A percentile compares a stretch with the other conserved stretches of the same genome.
Evolutionary conservation across 805 yeast genomes (phyloP).

Genomic region (Ogataea ganodermae): DNA sequence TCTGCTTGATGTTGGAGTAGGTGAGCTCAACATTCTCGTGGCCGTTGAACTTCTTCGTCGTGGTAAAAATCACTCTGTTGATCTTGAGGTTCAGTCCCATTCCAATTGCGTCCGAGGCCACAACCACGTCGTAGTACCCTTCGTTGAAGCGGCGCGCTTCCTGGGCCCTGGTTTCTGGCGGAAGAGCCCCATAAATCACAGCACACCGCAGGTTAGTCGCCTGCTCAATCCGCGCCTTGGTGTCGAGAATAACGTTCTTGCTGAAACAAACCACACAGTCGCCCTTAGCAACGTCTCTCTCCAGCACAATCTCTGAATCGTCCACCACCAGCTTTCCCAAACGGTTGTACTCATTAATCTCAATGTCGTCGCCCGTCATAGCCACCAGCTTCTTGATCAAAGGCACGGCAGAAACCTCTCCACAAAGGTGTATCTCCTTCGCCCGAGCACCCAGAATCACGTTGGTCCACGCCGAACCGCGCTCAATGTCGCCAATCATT

Average conservation of each 20-base stretch:
- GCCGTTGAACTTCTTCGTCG: slow-evolving; percentile 73
- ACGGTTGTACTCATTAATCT: slow-evolving; percentile 70
- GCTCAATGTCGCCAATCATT: slow-evolving; percentile 74
- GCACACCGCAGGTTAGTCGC: slow-evolving; percentile 70
- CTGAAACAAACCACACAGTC: slow-evolving; percentile 92
- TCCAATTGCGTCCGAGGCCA: slow-evolving; percentile 97
- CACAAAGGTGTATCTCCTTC: slow-evolving; percentile 87
- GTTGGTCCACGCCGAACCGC: slow-evolving; percentile 96
- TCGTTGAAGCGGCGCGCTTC: slow-evolving; percentile 80
- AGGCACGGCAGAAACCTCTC: slow-evolving; percentile 84
- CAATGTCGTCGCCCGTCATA: slow-evolving; percentile 78
- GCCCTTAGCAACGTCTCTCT: slow-evolving; percentile 53
- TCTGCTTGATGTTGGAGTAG: slow-evolving; percentile 78
- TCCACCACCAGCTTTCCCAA: slow-evolving; percentile 70
- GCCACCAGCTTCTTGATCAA: slow-evolving; percentile 58
- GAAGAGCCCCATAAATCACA: slow-evolving; percentile 91
- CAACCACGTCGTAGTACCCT: slow-evolving; percentile 79
- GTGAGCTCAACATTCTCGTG: slow-evolving; percentile 46
- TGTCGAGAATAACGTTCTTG: slow-evolving; percentile 66
- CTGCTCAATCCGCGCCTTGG: slow-evolving; percentile 69
- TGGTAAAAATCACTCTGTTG: slow-evolving; percentile 73
- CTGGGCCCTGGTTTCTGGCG: slow-evolving; percentile 88
- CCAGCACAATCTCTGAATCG: slow-evolving; percentile 38
- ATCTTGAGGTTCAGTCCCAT: slow-evolving; percentile 94
- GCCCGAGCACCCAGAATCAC: slow-evolving; percentile 87